Evolutionary conservation across 2,329 filamentous ascomycete species (phyloP).

Genomic region (Botryotinia narcissicola): DNA sequence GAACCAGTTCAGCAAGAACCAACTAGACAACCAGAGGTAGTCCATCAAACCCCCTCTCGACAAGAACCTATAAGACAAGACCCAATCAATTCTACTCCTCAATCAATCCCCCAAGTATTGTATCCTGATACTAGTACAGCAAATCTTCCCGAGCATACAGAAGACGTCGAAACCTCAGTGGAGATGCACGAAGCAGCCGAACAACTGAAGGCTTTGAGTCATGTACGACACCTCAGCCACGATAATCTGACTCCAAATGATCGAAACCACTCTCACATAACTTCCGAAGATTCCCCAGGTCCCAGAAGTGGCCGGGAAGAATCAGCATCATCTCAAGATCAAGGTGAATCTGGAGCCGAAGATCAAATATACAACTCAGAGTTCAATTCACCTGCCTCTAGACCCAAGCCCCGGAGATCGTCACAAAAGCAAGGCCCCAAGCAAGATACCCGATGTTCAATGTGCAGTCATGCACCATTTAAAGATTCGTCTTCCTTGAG

Average conservation of each 20-base stretch:
- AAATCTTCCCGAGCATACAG: slow-evolving; percentile 40
- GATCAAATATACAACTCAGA: slow-evolving; percentile 41
- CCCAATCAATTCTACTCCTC: slow-evolving; percentile 32
- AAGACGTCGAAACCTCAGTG: slow-evolving; percentile 60
- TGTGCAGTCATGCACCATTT: slow-evolving; percentile 63
- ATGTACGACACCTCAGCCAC: slow-evolving; percentile 56
- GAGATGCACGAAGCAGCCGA: slow-evolving; percentile 69
- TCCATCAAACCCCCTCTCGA: slow-evolving; percentile 23
- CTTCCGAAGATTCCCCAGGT: slow-evolving; percentile 36
- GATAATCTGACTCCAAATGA: slow-evolving; percentile 40
- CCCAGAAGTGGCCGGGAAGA: slow-evolving; percentile 43
- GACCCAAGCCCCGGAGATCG: slow-evolving; percentile 37
- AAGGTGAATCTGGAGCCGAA: slow-evolving; percentile 43
- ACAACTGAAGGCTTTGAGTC: slow-evolving; percentile 63
- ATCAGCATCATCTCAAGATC: slow-evolving; percentile 42
- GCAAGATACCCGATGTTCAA: slow-evolving; percentile 59
- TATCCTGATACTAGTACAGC: slow-evolving; percentile 32
- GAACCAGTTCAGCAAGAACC: slow-evolving; percentile 38
- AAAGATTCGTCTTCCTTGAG: slow-evolving; percentile 64
- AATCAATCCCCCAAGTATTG: slow-evolving; percentile 31
- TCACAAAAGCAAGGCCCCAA: slow-evolving; percentile 45
- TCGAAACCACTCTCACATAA: slow-evolving; percentile 37
- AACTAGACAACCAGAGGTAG: slow-evolving; percentile 21
- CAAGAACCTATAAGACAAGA: slow-evolving; percentile 32
- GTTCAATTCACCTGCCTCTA: slow-evolving; percentile 38